These are phyloP conservation scores for Artomyces pyxidatus DNA, from an alignment of 768 basidiomycete genomes.

Conservation along the genomic window DNA sequence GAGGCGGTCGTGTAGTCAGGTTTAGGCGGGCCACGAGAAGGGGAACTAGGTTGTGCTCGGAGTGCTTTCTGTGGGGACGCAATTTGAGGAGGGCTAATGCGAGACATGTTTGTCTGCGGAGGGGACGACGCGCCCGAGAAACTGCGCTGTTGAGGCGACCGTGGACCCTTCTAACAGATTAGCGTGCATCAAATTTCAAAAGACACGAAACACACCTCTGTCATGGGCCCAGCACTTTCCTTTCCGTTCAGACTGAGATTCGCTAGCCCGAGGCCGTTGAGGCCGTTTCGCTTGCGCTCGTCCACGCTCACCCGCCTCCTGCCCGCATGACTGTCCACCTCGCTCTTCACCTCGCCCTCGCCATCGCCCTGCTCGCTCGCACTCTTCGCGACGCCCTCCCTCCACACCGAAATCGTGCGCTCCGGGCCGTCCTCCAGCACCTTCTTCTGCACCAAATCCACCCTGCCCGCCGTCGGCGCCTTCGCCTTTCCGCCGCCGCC, in stretches of 20 bases:
- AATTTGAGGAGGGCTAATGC: slow-evolving; percentile 1
- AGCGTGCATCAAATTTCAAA: neutral
- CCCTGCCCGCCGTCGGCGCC: slow-evolving; percentile 16
- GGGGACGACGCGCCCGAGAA: slow-evolving; percentile 7
- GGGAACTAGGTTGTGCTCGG: slow-evolving; percentile 7
- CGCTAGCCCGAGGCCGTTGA: slow-evolving; percentile 1
- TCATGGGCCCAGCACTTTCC: slow-evolving; percentile 19
- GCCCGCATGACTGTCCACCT: slow-evolving; percentile 19
- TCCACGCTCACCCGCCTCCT: slow-evolving; percentile 13
- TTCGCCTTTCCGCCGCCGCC: neutral
- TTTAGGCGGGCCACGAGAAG: slow-evolving; percentile 3
- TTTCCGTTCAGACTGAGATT: slow-evolving; percentile 12
- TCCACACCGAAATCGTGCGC: slow-evolving; percentile 29
- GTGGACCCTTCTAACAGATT: neutral
- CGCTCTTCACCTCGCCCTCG: slow-evolving; percentile 9
- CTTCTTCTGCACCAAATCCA: slow-evolving; percentile 24
- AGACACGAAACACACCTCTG: slow-evolving; percentile 17
- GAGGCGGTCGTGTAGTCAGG: slow-evolving; percentile 10
- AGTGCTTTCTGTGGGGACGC: slow-evolving; percentile 9
- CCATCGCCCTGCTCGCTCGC: slow-evolving; percentile 9
- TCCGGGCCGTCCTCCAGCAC: slow-evolving; percentile 27
- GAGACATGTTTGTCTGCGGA: slow-evolving; percentile 1
- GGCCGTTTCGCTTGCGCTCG: slow-evolving; percentile 6
- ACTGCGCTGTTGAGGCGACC: slow-evolving; percentile 3
- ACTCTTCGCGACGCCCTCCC: slow-evolving; percentile 26